Base-by-base conservation (phyloP, 306 rosid species). In the Leucaena leucocephala region DNA sequence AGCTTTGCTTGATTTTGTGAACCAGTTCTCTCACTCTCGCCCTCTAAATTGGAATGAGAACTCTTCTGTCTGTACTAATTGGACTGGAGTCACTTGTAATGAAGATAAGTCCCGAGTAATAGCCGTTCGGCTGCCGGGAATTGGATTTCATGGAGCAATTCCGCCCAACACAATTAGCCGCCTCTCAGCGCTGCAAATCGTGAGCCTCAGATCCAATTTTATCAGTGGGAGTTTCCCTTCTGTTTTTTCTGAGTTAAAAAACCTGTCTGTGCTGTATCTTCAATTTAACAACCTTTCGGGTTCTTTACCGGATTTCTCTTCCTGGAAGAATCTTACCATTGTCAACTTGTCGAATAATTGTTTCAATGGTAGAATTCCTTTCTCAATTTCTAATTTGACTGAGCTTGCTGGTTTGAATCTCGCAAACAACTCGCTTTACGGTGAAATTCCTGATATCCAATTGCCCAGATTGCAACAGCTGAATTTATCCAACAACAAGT, bases 61-160 rank as follows among this genome's bases (percentile, higher is more conserved):
- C 43, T 81, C 89, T 71, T 84, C 90, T 2, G 88, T 83, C 5
- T 94, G 98, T 65, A 77, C 71, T 75, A 49, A 49, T 81, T 94
- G 98, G 98, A 90, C 87, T 74, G 98, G 98, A 21, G 86, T 92
- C 44, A 86, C 91, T 77, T 94, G 98, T 54, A 80, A 78, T 65
- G 65, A 48, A 54, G 90, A 88, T 6, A 66, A 79, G 49, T 85
- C 97, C 8, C 84, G 86, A 12, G 88, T 94, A 9, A 55, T 82
- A 12, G 88, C 89, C 39, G 85, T 94, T 48, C 85, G 93, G 15
- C 81, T 94, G 49, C 98, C 96, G 4, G 94, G 89, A 2, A 79
- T 91, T 19, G 98, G 98, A 13, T 94, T 94, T 78, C 82, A 79
- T 49, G 98, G 98, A 14, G 82, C 86, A 36, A 88, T 94, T 71